Percentiles rank a stretch among this genome's conserved stretches.
These are phyloP conservation scores for Amyloporia xantha DNA, from an alignment of 768 basidiomycete genomes.

Conservation along the genomic window DNA sequence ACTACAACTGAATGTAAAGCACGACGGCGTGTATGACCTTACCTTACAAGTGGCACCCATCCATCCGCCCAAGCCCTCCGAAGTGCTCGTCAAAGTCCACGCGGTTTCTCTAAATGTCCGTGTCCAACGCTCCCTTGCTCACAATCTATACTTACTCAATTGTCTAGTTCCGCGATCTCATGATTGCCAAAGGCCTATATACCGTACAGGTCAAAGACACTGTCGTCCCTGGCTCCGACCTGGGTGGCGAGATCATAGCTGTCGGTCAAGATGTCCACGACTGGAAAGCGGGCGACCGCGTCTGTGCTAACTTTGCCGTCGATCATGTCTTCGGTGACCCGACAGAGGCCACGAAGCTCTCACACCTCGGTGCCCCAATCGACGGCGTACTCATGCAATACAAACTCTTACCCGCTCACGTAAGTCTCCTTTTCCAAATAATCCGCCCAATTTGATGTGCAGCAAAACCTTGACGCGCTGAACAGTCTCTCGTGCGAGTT, in stretches of 20 bases:
- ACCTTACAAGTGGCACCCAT: constrained; percentile 20
- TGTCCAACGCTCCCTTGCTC: neutral
- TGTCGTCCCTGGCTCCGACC: constrained; percentile 34
- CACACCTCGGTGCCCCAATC: constrained; percentile 38
- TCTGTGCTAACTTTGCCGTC: constrained; percentile 44
- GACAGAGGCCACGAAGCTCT: constrained; percentile 26
- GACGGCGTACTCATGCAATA: constrained; percentile 40
- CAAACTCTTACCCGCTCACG: constrained; percentile 24
- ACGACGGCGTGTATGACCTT: constrained; percentile 21
- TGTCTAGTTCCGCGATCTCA: constrained; percentile 45
- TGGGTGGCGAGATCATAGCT: constrained; percentile 51
- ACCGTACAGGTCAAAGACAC: constrained; percentile 27
- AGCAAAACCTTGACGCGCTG: neutral
- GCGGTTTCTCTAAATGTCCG: constrained; percentile 45
- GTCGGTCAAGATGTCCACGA: constrained; percentile 31
- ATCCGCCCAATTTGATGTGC: neutral
- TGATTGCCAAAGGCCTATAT: constrained; percentile 35
- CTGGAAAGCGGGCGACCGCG: constrained; percentile 50
- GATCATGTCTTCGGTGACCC: constrained; percentile 43
- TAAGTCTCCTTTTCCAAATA: constrained; percentile 10
- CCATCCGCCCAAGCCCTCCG: constrained; percentile 31
- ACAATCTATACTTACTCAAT: too few species aligned
- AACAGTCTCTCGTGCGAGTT: constrained; percentile 34
- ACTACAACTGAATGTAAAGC: constrained; percentile 7
- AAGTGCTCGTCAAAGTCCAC: constrained; percentile 50